Percentiles rank a stretch among this genome's conserved stretches.
These are phyloP conservation scores for Corymbia citriodora DNA, from an alignment of 441 rosid genomes.

Conservation along the genomic window DNA sequence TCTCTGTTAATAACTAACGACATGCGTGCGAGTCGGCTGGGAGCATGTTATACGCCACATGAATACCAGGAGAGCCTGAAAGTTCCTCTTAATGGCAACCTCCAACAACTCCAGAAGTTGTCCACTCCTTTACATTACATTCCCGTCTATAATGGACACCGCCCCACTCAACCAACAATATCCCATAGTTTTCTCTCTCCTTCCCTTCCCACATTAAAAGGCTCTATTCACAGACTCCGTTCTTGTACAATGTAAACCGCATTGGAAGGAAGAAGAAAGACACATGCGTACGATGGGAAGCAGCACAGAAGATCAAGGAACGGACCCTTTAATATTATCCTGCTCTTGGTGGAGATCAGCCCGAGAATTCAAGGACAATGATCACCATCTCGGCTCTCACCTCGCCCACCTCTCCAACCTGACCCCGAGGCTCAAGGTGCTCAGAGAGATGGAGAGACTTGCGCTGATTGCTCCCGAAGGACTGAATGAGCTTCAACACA, in stretches of 20 bases:
- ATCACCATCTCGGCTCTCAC: conserved; percentile 22
- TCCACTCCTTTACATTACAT: neutral
- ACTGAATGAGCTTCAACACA: conserved; percentile 43
- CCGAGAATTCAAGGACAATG: conserved; percentile 1
- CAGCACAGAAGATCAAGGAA: neutral
- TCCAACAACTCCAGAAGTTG: neutral
- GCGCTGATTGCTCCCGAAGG: conserved; percentile 39
- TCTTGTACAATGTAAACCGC: neutral
- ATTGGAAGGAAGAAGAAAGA: neutral
- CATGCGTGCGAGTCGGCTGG: neutral
- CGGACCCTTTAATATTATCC: conserved; percentile 8
- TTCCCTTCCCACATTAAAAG: neutral
- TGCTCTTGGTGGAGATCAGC: conserved; percentile 48
- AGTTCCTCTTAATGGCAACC: neutral
- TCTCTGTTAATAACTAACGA: neutral
- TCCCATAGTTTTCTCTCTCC: neutral
- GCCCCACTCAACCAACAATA: neutral
- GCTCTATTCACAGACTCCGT: neutral
- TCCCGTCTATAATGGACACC: neutral
- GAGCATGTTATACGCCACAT: neutral
- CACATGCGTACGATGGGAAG: neutral
- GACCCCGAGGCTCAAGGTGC: conserved; percentile 31
- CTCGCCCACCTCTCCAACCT: conserved; percentile 12
- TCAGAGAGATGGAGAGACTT: conserved; percentile 43
- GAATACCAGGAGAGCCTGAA: neutral